Percentiles rank a stretch among this genome's conserved stretches.
Conservation (phyloP, 495 filamentous ascomycete species). For the Penicillium egyptiacum region DNA sequence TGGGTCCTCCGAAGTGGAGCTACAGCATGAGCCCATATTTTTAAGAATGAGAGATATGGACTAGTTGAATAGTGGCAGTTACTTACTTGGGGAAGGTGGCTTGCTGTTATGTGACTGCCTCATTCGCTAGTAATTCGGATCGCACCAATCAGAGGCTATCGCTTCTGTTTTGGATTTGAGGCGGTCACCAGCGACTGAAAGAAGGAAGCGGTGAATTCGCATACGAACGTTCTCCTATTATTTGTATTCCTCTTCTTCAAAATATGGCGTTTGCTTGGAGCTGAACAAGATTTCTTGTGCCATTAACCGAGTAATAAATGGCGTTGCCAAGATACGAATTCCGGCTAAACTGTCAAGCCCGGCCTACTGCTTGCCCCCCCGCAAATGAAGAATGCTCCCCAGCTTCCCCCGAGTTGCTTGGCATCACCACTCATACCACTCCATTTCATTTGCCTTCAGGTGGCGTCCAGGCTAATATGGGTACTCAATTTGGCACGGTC, state of each 20-base stretch:
- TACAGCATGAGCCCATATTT: neutral
- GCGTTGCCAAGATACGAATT: slow-evolving; percentile 2
- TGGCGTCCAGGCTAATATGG: neutral
- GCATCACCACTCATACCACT: neutral
- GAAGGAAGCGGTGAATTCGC: neutral
- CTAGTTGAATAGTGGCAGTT: neutral
- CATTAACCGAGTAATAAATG: neutral
- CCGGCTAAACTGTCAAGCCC: slow-evolving; percentile 16
- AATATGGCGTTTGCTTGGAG: neutral
- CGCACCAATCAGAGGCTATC: neutral
- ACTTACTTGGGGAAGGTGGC: slow-evolving; percentile 5
- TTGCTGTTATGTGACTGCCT: neutral
- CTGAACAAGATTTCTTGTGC: neutral
- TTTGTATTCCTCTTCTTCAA: neutral
- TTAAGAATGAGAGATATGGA: too few relatives aligned
- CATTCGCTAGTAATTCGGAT: neutral
- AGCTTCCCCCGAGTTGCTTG: neutral
- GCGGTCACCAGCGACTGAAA: neutral
- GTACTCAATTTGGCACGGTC: slow-evolving; percentile 13
- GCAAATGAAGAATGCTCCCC: slow-evolving; percentile 10
- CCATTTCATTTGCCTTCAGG: neutral
- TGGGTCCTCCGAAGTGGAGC: neutral
- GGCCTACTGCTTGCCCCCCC: neutral
- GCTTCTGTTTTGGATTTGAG: neutral
- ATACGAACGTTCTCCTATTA: neutral